Conservation (phyloP, 305 asterid species). For the Lippia alba region DNA sequence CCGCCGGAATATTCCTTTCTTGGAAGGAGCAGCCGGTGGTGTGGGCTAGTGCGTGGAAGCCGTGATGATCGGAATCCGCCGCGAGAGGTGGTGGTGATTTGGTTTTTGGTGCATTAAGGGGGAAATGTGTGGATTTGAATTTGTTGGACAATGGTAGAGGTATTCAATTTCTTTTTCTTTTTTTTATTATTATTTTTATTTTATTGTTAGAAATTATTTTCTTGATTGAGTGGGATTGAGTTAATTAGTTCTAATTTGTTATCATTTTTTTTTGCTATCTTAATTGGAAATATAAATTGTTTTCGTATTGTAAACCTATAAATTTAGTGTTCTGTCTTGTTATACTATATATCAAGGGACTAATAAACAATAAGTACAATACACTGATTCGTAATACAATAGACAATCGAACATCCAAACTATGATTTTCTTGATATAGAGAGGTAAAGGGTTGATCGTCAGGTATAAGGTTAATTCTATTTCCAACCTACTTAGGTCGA, state of each 20-base stretch:
- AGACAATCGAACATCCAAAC: too few relatives aligned
- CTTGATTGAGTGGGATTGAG: conserved; percentile 45
- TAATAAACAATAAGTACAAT: too few relatives aligned
- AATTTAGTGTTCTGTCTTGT: too few relatives aligned
- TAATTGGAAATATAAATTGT: neutral
- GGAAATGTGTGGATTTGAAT: conserved; percentile 10
- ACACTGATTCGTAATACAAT: too few relatives aligned
- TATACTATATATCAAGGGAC: too few relatives aligned
- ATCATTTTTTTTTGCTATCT: conserved; percentile 32
- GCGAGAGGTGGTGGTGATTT: conserved; percentile 28
- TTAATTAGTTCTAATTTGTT: conserved; percentile 43
- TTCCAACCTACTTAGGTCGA: too few relatives aligned
- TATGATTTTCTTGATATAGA: too few relatives aligned
- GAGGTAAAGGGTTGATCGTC: too few relatives aligned
- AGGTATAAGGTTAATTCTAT: too few relatives aligned
- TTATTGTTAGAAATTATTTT: neutral
- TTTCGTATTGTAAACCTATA: too few relatives aligned
- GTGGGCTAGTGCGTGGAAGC: conserved; percentile 99
- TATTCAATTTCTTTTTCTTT: conserved; percentile 14
- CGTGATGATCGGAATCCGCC: conserved; percentile 44
- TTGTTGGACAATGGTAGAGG: conserved; percentile 32
- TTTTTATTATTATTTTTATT: neutral
- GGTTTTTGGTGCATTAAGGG: conserved; percentile 35
- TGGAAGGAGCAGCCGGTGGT: conserved; percentile 99
- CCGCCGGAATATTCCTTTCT: conserved; percentile 91